phyloP scores from a whole-genome alignment of 192 early-diverging fungal species.

The Geranomyces michiganensis region DNA sequence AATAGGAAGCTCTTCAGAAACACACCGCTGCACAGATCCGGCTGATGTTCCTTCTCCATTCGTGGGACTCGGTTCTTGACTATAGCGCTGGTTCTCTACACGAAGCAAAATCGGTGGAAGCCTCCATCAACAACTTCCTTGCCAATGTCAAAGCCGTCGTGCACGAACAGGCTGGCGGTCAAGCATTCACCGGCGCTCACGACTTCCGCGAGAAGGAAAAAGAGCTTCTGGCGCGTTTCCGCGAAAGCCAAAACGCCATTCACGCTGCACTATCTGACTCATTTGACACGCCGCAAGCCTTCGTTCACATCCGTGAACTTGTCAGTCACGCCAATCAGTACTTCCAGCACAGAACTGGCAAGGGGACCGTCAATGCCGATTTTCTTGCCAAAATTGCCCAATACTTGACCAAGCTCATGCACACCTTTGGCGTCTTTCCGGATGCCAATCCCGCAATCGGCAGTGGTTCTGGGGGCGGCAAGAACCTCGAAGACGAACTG shows the following conservation, averaged over 20 bases:
- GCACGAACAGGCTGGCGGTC: slow-evolving; percentile 60
- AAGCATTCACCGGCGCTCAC: slow-evolving; percentile 70
- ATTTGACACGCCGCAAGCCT: slow-evolving; percentile 84
- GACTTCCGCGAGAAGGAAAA: slow-evolving; percentile 72
- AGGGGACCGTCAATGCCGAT: slow-evolving; percentile 63
- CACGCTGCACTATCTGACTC: slow-evolving; percentile 89
- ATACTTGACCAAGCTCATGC: slow-evolving; percentile 81
- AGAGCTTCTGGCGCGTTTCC: slow-evolving; percentile 53
- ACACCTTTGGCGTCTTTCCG: slow-evolving; percentile 78
- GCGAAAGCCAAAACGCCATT: slow-evolving; percentile 69
- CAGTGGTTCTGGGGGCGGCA: slow-evolving; percentile 13
- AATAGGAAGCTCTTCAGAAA: slow-evolving; percentile 72
- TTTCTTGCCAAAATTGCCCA: slow-evolving; percentile 76
- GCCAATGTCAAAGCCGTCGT: slow-evolving; percentile 77
- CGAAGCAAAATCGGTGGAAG: slow-evolving; percentile 78
- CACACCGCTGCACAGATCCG: slow-evolving; percentile 85
- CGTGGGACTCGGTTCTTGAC: slow-evolving; percentile 87
- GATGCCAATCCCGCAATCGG: slow-evolving; percentile 72
- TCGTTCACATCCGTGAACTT: slow-evolving; percentile 78
- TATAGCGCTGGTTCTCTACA: slow-evolving; percentile 76
- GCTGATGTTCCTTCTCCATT: slow-evolving; percentile 83
- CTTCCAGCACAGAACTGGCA: slow-evolving; percentile 50
- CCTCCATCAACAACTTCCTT: slow-evolving; percentile 87
- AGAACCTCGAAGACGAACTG: slow-evolving; percentile 54
- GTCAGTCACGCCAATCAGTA: slow-evolving; percentile 83